Conservation (phyloP, 306 rosid genomes). For the Astragalus glycyphyllos region DNA sequence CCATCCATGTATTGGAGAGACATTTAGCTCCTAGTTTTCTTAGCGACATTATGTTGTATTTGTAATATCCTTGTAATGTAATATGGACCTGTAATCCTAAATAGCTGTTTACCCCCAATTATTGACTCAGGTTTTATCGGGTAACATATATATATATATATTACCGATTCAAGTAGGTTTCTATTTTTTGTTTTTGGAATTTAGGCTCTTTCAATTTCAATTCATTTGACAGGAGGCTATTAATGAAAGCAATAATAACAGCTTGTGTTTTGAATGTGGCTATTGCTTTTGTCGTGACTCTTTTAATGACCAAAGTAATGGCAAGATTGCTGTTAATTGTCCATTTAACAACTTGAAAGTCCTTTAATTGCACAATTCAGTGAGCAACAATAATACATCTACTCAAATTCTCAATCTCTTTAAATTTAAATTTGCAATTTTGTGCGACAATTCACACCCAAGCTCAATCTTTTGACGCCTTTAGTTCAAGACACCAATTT, state of each 20-base stretch:
- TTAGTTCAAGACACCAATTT: slow-evolving; percentile 23
- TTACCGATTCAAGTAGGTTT: neutral
- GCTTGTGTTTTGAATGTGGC: neutral
- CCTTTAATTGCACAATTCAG: slow-evolving; percentile 26
- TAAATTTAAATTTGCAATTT: slow-evolving; percentile 43
- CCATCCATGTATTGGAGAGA: slow-evolving; percentile 57
- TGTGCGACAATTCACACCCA: slow-evolving; percentile 1
- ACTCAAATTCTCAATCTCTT: slow-evolving; percentile 38
- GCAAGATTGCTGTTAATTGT: neutral
- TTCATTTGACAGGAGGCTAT: neutral
- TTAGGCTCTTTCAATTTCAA: neutral
- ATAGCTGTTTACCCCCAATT: slow-evolving; percentile 32
- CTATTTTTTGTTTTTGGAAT: neutral
- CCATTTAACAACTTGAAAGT: slow-evolving; percentile 3
- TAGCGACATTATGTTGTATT: slow-evolving; percentile 61
- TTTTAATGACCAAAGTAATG: neutral
- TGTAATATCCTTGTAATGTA: slow-evolving; percentile 69
- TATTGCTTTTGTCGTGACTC: neutral
- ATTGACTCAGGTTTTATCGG: slow-evolving; percentile 9
- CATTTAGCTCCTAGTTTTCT: slow-evolving; percentile 56
- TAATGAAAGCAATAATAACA: neutral
- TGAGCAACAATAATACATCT: slow-evolving; percentile 20
- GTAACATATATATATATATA: neutral
- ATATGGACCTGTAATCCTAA: slow-evolving; percentile 46
- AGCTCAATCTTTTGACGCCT: slow-evolving; percentile 28